Base-by-base conservation (phyloP, 2,329 filamentous ascomycete species). In the Diaporthe batatas region DNA sequence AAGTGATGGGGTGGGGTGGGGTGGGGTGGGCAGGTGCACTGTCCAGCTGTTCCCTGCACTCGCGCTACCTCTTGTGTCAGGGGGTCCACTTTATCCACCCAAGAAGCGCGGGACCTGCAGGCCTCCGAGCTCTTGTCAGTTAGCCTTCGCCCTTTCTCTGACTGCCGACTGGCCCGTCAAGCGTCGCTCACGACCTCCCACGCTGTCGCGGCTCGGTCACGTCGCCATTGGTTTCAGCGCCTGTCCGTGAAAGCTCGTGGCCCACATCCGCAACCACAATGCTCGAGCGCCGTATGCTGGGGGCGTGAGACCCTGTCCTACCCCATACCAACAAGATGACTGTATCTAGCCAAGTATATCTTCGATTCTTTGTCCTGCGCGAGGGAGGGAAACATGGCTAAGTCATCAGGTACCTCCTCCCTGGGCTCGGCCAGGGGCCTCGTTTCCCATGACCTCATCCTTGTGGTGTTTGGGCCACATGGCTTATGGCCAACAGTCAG, bases 391-490 rank as follows among this genome's bases (percentile, higher is more conserved):
- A 70, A 53, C 68, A 70, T 70, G 44, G 55, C 68, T 54, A 18
- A 51, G 18, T 54, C 29, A 69, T 36, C 34, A 51, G 67, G 25
- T 36, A 34, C 36, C 53, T 68, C 29, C 44, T 39, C n/a, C 18
- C 16, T 3, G 29, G 29, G 18, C 39, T 25, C 32, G 39, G 32
- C 42, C 36, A 47, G 47, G 53, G 44, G 64, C 55, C 64, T 44
- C 62, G 25, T 62, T 57, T 57, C 72, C 68, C 54, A 72, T 73
- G 72, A 73, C 72, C 72, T 64, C 69, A 58, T 51, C 62, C 62
- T n/a, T 51, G 62, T 65, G 62, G 29, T 65, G 62, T 65, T 57
- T 72, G 72, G 68, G 72, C 21, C 34, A 25, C 53, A 57, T 71
- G 68, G 36, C 68, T 54, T 59, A 62, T 44, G 68, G 59, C 34